Percentiles rank a stretch among this genome's conserved stretches.
These are phyloP conservation scores for Phytopythium boreale DNA, from an alignment of 352 stramenopile species.

Conservation along the genomic window DNA sequence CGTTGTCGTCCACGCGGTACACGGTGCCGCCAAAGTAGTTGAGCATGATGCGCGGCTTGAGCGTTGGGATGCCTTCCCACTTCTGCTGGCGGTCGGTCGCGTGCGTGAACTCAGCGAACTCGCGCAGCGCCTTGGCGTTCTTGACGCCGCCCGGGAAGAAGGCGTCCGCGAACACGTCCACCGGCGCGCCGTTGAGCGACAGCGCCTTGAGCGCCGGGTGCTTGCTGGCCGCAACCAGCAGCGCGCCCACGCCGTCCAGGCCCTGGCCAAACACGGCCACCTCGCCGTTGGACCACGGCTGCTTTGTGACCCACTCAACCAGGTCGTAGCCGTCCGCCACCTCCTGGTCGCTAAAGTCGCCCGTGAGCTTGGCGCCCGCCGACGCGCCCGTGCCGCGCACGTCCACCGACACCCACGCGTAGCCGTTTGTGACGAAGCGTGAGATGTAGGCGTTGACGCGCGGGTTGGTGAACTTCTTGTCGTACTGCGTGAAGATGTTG, in stretches of 20 bases:
- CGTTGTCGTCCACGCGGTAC: conserved; percentile 75
- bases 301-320: conserved; percentile 78
- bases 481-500: conserved; percentile 60
- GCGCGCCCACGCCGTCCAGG: conserved; percentile 63
- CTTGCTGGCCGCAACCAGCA: conserved; percentile 53
- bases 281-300: conserved; percentile 78
- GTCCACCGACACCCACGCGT: conserved; percentile 76
- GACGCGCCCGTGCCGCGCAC: conserved; percentile 77
- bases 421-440: conserved; percentile 68
- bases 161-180: conserved; percentile 68
- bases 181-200: conserved; percentile 62
- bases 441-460: conserved; percentile 73
- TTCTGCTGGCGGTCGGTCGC: conserved; percentile 75
- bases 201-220: conserved; percentile 72
- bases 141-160: conserved; percentile 76
- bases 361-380: conserved; percentile 46
- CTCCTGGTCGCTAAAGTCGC: conserved; percentile 71
- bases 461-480: conserved; percentile 77
- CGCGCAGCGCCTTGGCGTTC: conserved; percentile 62
- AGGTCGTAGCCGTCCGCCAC: conserved; percentile 72
- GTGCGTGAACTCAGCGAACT: conserved; percentile 69
- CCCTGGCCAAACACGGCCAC: conserved; percentile 71
- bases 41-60: conserved; percentile 82
- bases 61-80: conserved; percentile 66
- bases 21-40: conserved; percentile 82